phyloP scores from a whole-genome alignment of 495 filamentous ascomycete species.

The Parathielavia hyrcaniae region DNA sequence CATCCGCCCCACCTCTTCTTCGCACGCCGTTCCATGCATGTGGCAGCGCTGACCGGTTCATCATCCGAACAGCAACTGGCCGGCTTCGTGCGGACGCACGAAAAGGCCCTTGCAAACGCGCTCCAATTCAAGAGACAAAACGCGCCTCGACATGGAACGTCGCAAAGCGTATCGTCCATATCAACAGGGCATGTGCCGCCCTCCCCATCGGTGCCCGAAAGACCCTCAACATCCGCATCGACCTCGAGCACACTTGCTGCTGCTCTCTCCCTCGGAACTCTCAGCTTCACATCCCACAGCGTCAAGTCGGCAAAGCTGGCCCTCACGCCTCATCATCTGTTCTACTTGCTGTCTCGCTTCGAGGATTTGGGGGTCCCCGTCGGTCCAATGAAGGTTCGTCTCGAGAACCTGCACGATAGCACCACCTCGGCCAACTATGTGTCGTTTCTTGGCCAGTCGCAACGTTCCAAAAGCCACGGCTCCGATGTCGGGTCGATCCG shows the following conservation, averaged over 20 bases:
- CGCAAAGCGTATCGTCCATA: slow-evolving; percentile 47
- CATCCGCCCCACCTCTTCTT: background rate
- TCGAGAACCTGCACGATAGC: slow-evolving; percentile 91
- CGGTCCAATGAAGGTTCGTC: slow-evolving; percentile 89
- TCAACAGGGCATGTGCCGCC: slow-evolving; percentile 44
- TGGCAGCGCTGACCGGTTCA: slow-evolving; percentile 18
- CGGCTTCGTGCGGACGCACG: slow-evolving; percentile 91
- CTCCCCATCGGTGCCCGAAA: slow-evolving; percentile 45
- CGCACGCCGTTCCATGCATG: background rate
- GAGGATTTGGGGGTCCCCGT: slow-evolving; percentile 85
- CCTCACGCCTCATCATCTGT: slow-evolving; percentile 94
- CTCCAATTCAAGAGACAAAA: slow-evolving; percentile 72
- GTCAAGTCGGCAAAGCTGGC: slow-evolving; percentile 86
- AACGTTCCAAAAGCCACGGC: slow-evolving; percentile 64
- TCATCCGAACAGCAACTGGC: slow-evolving; percentile 66
- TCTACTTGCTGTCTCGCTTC: slow-evolving; percentile 89
- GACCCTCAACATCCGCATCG: slow-evolving; percentile 53
- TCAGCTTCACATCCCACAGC: slow-evolving; percentile 75
- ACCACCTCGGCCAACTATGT: slow-evolving; percentile 86
- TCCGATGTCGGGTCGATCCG: slow-evolving; percentile 86
- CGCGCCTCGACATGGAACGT: slow-evolving; percentile 55
- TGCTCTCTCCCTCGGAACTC: slow-evolving; percentile 74
- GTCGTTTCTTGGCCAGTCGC: slow-evolving; percentile 80
- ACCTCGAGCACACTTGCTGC: slow-evolving; percentile 70
- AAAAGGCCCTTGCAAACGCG: slow-evolving; percentile 94